Base-by-base conservation (phyloP, 1,284 basidiomycete genomes). In the Pseudozyma flocculosa region DNA sequence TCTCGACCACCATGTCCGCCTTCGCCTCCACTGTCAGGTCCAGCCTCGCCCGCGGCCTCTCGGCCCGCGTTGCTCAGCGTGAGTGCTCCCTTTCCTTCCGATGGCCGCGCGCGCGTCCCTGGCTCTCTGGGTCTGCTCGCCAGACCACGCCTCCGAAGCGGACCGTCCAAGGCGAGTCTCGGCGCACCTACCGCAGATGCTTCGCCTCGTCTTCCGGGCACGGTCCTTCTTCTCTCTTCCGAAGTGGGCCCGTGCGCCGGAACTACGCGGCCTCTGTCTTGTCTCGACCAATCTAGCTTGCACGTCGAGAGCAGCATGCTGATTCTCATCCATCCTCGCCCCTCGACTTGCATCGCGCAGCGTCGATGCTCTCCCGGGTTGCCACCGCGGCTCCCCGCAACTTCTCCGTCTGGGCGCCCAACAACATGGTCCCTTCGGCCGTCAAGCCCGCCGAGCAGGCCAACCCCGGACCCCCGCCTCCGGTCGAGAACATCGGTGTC, bases 401-500 rank as follows among this genome's bases (percentile, higher is more conserved):
- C 48, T 64, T 64, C 50, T 48, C 46, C 32, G 61, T 60, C 19
- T 64, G 61, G 61, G 46, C 61, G 21, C 61, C 61, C 32, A 43
- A 54, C 29, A 50, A 48, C 46, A 64, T 64, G 57, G 24, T 54
- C 36, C 57, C 61, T 23, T 51, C 61, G 38, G 44, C 42, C 43
- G 40, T 54, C 32, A 56, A 64, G 39, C 52, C 61, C 39, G 61
- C 61, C 26, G 61, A 64, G 22, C 61, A 64, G 61, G 53, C 61
- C 45, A 76, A 76, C 68, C 73, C 73, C 17, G 73, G 73, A 41
- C 63, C 57, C 13, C 67, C 71, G 40, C 73, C 73, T n/a, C 66
- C 73, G 22, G 49, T 63, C 24, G 69, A 71, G 54, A 76, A 76
- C 58, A 71, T 76, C 40, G 72, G 73, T 61, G 73, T 76, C 43